A percentile compares a stretch with the other conserved stretches of the same genome.
Conservation (phyloP, 768 basidiomycete species). For the Trametes meyenii region DNA sequence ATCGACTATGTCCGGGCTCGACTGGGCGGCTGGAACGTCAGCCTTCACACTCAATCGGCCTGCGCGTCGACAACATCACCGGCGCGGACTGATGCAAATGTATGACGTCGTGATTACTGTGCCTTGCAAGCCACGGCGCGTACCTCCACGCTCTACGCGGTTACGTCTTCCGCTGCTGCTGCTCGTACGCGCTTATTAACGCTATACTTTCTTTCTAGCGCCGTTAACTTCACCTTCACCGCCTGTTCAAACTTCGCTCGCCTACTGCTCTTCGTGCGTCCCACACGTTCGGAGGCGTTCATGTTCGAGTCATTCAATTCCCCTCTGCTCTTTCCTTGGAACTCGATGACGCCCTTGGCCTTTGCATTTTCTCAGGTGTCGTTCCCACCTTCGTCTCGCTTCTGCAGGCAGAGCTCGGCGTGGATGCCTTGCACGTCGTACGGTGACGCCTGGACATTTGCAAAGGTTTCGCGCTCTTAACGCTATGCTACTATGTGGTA, state of each 20-base stretch:
- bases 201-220: constrained; percentile 14
- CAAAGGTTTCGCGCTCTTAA: not conserved
- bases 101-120: no score
- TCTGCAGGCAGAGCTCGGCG: not conserved
- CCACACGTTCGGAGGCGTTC: constrained; percentile 1
- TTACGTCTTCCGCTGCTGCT: constrained; percentile 1
- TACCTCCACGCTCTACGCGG: not conserved
- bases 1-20: no score
- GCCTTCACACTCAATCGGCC: no score
- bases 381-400: not conserved
- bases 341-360: not conserved
- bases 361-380: not conserved
- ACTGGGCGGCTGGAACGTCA: no score
- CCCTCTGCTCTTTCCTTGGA: constrained; percentile 6
- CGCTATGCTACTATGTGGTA: constrained; percentile 1
- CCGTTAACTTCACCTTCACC: not conserved
- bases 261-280: not conserved
- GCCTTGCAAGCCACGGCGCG: no score
- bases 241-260: not conserved
- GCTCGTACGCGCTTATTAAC: constrained; percentile 6
- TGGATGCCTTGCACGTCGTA: no score
- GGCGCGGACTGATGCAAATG: no score
- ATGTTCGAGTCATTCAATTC: not conserved
- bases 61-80: no score
- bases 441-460: not conserved